Evolutionary conservation across 2,329 filamentous ascomycete genomes (phyloP).

Genomic region (Penicillium sp.): DNA sequence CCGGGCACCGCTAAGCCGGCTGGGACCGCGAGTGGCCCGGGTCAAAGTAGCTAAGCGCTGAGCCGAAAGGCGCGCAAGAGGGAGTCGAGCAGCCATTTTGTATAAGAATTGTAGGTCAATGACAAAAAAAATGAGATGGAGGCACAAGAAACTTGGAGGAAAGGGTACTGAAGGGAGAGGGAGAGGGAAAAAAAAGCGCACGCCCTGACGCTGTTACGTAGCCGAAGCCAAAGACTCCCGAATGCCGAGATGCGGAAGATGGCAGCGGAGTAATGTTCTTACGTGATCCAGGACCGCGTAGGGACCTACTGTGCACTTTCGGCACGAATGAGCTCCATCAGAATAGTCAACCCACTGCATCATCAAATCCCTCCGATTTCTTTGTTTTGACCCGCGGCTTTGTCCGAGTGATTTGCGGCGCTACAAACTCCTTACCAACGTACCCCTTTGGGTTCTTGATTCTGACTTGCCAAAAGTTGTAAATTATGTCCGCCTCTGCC

Average conservation of each 20-base stretch:
- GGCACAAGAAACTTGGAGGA: background rate
- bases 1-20: constrained; percentile 23
- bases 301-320: constrained; percentile 17
- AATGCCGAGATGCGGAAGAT: constrained; percentile 24
- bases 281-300: constrained; percentile 13
- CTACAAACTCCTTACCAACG: background rate
- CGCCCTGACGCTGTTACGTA: constrained; percentile 23
- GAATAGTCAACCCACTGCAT: constrained; percentile 23
- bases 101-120: constrained; percentile 4
- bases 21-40: constrained; percentile 29
- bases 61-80: constrained; percentile 35
- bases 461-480: background rate
- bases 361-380: background rate
- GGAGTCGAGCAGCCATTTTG: constrained; percentile 43
- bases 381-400: background rate
- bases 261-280: constrained; percentile 38
- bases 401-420: background rate
- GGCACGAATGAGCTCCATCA: constrained; percentile 23
- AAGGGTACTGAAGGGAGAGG: background rate
- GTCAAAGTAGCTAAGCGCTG: constrained; percentile 33
- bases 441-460: background rate
- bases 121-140: background rate
- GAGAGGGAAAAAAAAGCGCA: constrained; percentile 11
- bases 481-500: constrained; percentile 38
- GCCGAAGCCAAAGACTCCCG: constrained; percentile 23